Evolutionary conservation across 768 basidiomycete species (phyloP).

Genomic region (Trametes elegans): DNA sequence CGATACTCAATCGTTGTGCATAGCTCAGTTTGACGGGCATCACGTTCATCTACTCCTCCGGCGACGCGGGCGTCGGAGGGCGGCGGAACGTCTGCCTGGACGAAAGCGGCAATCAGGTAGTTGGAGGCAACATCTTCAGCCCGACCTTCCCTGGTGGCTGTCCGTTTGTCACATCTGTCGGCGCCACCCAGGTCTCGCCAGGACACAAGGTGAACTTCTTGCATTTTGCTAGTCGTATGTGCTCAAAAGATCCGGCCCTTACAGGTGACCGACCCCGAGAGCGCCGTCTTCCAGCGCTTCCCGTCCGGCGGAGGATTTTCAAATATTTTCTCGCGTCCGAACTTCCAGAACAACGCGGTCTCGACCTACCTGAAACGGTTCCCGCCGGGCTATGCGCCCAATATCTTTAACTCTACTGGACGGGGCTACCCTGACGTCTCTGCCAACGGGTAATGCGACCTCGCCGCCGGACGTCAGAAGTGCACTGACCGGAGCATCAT

Average conservation of each 20-base stretch:
- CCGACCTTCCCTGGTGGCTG: slow-evolving; percentile 36
- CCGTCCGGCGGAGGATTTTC: slow-evolving; percentile 41
- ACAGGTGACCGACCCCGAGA: slow-evolving; percentile 33
- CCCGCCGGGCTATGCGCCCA: slow-evolving; percentile 34
- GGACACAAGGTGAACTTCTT: slow-evolving; percentile 22
- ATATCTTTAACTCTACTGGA: slow-evolving; percentile 35
- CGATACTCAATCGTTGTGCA: not conserved
- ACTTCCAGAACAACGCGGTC: slow-evolving; percentile 36
- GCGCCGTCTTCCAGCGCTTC: slow-evolving; percentile 35
- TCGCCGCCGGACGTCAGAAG: not conserved
- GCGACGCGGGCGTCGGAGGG: slow-evolving; percentile 45
- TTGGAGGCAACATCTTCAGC: slow-evolving; percentile 25
- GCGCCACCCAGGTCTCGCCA: slow-evolving; percentile 37
- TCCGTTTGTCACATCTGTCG: slow-evolving; percentile 40
- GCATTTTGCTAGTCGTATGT: not conserved
- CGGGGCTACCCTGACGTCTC: slow-evolving; percentile 34
- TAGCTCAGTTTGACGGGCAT: slow-evolving; percentile 34
- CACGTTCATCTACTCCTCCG: slow-evolving; percentile 44
- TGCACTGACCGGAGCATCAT: not conserved
- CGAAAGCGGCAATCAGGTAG: slow-evolving; percentile 24
- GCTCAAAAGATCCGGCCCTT: not conserved
- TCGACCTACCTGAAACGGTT: slow-evolving; percentile 26
- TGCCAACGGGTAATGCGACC: slow-evolving; percentile 30
- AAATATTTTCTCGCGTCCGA: slow-evolving; percentile 38
- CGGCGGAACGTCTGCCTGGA: slow-evolving; percentile 32